Percentiles rank a stretch among this genome's conserved stretches.
Conservation (phyloP, 2,329 filamentous ascomycete species). For the Rhytidhysteron rufulum region DNA sequence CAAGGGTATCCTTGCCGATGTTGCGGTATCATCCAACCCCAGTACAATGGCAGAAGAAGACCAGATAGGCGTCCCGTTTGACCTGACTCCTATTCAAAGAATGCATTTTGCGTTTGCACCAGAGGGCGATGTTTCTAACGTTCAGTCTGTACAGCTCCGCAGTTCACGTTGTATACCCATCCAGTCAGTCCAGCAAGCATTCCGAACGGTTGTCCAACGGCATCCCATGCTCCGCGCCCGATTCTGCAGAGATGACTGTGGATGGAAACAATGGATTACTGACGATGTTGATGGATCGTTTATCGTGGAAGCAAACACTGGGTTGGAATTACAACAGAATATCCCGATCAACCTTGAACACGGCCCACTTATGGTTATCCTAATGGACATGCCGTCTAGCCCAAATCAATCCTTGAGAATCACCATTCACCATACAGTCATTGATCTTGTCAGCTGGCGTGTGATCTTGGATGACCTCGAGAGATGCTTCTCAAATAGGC, state of each 20-base stretch:
- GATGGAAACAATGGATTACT: neutral
- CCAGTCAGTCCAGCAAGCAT: too few relatives aligned
- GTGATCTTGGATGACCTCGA: slow-evolving; percentile 10
- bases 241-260: neutral
- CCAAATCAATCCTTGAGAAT: slow-evolving; percentile 9
- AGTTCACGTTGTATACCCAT: too few relatives aligned
- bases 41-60: neutral
- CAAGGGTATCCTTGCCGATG: too few relatives aligned
- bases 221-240: slow-evolving; percentile 32
- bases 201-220: slow-evolving; percentile 20
- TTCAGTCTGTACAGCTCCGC: too few relatives aligned
- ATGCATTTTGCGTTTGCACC: neutral
- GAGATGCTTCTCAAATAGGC: too few relatives aligned
- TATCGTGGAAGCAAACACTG: too few relatives aligned
- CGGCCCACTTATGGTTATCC: slow-evolving; percentile 13
- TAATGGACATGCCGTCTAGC: slow-evolving; percentile 1
- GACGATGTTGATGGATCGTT: neutral
- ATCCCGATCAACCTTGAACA: slow-evolving; percentile 1
- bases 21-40: too few relatives aligned
- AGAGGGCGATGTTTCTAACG: neutral
- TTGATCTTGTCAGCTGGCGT: slow-evolving; percentile 9
- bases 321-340: too few relatives aligned
- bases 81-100: neutral
- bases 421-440: slow-evolving; percentile 10
- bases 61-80: neutral